phyloP scores from a whole-genome alignment of 306 rosid genomes.

The Begonia peltatifolia region DNA sequence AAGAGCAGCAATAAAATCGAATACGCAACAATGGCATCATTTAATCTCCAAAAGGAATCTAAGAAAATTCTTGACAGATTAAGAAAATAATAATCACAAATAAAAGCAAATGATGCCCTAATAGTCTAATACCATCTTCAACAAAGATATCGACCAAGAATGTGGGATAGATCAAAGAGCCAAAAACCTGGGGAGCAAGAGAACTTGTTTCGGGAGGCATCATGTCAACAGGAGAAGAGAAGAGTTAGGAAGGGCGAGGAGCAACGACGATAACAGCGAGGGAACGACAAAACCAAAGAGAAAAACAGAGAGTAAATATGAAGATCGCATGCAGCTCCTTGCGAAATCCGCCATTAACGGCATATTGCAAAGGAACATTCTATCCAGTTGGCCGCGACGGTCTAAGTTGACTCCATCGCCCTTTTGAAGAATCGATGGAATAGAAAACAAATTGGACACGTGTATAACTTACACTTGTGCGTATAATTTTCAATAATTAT shows the following conservation, averaged over 20 bases:
- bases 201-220: conserved; percentile 1
- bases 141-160: not conserved
- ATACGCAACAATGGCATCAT: no score
- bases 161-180: not conserved
- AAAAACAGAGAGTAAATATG: conserved; percentile 5
- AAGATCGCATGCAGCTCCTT: conserved; percentile 8
- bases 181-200: not conserved
- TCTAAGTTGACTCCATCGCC: no score
- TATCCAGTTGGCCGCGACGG: no score
- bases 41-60: no score
- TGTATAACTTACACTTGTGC: no score
- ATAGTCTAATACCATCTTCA: not conserved
- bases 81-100: not conserved
- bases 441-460: no score
- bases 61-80: no score
- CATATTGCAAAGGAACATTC: not conserved
- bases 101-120: not conserved
- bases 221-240: conserved; percentile 4
- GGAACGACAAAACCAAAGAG: conserved; percentile 10
- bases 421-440: no score
- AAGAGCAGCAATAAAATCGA: no score
- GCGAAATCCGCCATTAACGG: conserved; percentile 13
- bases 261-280: not conserved
- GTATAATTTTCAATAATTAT: no score
- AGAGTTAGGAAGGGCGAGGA: not conserved